Base-by-base conservation (phyloP, 169 alveolate genomes). In the Perkinsus olseni region DNA sequence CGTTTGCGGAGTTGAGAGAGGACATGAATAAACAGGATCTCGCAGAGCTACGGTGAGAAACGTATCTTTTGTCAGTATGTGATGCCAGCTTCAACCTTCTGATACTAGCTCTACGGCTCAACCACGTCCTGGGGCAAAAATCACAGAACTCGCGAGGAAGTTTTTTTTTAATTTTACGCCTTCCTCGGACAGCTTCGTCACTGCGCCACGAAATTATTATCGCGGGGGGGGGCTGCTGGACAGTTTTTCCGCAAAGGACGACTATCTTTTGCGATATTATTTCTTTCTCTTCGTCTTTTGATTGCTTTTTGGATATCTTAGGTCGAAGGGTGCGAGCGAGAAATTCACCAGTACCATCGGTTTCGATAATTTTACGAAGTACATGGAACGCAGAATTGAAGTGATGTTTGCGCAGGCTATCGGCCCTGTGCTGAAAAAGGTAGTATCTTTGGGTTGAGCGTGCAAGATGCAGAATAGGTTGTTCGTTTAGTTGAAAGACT, bases 341-440 rank as follows among this genome's bases (percentile, higher is more conserved):
- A 62, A 62, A 24, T 62, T 62, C 31, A 24, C 17, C 31, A 28
- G 31, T 38, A 91, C 93, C n/a, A 51, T 91, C 40, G 93, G 93
- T 0, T 91, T 39, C 39, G 74, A 48, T 28, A 48, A 91, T 24
- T 91, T 91, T 28, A 51, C 93, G 0, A 91, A 91, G 38, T 48
- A 48, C 91, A 92, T 92, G 93, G 93, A 92, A 38, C 8, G 74
- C 74, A 37, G 91, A 31, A 92, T 74, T 3, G 93, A 92, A 39
- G 50, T 20, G 51, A 37, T 91, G 91, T 91, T 93, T 39, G 74
- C 74, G 17, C 82, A 45, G 28, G 91, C 92, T 17, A 91, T 82
- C 34, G 92, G 92, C 0, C 94, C 93, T 21, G 74, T 82, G 20
- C 20, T 93, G 45, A 10, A 74, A 48, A 48, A 90, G 91, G 74